phyloP scores from a whole-genome alignment of 345 rosid species.

The Pistacia atlantica region DNA sequence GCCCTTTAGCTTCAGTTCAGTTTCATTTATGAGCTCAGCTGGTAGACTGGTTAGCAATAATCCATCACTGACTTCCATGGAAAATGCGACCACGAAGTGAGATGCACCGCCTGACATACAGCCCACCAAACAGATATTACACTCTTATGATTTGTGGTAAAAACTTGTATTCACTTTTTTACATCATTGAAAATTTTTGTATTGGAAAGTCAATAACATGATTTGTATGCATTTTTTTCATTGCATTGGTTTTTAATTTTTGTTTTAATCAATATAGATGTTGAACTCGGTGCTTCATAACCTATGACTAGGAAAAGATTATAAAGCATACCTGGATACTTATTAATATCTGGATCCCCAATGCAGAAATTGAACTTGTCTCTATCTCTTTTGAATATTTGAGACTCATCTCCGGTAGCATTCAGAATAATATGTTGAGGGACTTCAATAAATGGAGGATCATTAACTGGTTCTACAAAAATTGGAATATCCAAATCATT shows the following conservation, averaged over 20 bases:
- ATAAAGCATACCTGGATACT: constrained; percentile 63
- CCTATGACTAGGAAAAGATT: not conserved
- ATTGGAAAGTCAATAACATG: not conserved
- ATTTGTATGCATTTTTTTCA: not conserved
- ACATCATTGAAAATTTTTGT: too few relatives aligned
- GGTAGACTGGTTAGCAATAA: constrained; percentile 62
- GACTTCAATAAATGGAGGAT: constrained; percentile 69
- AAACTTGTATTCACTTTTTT: too few relatives aligned
- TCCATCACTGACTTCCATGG: constrained; percentile 81
- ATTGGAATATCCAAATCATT: constrained; percentile 61
- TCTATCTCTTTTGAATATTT: constrained; percentile 47
- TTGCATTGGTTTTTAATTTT: too few relatives aligned
- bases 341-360: constrained; percentile 79
- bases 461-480: constrained; percentile 68
- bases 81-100: constrained; percentile 57
- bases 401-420: constrained; percentile 41
- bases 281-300: not conserved
- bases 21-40: constrained; percentile 63
- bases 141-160: too few relatives aligned
- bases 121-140: not conserved
- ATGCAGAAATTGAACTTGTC: constrained; percentile 68
- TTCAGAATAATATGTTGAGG: constrained; percentile 59
- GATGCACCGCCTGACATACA: constrained; percentile 56
- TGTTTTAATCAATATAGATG: too few relatives aligned
- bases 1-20: constrained; percentile 72